Evolutionary conservation across 225 moss, liverwort and hornwort species (phyloP), one percentile per base, ranked within the genome.

Genomic region (Takakia lepidozioides): DNA sequence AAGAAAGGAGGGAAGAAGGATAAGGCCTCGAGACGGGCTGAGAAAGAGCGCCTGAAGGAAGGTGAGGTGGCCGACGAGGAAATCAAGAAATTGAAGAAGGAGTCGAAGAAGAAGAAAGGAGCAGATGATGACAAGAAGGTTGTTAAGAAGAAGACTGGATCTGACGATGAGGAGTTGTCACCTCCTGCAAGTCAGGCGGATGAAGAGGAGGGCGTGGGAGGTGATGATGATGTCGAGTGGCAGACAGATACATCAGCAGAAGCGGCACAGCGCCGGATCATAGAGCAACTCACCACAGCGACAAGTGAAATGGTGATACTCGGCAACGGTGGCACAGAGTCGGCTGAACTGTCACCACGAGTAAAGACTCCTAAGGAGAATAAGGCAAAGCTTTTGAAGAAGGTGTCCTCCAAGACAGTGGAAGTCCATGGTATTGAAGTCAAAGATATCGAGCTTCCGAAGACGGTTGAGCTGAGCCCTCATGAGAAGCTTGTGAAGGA

Each of bases 281-380:
- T 85, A 32, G 95, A 98, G 64, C 95, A 98, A 67, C 72, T 98
- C 13, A 91, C 90, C 11, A 63, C 82, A 20, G 95, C 90, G 0
- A 91, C 95, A 0, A 98, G 90, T 58, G 95, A 98, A 82, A 98
- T 98, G 95, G 91, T 98, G n/a, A 83, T 98, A 23, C 25, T 87
- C 0, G 79, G 63, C 1, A 74, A 74, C 20, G 74, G 74, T 38
- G 81, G 46, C 25, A 42, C 68, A 27, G 86, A 72, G 50, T 43
- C 51, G 7, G 65, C 63, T 8, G 26, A 50, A 2, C 2, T 64
- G 21, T 98, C 95, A 9, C 95, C 95, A 2, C 56, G 84, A 14
- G 56, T 71, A 0, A 83, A 68, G 71, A 52, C 46, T 10, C 16
- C 79, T 25, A 80, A 84, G 64, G 38, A 66, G 25, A 14, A 6